These are phyloP conservation scores for Cucumis hystrix DNA, from an alignment of 306 rosid genomes.

Conservation along the genomic window DNA sequence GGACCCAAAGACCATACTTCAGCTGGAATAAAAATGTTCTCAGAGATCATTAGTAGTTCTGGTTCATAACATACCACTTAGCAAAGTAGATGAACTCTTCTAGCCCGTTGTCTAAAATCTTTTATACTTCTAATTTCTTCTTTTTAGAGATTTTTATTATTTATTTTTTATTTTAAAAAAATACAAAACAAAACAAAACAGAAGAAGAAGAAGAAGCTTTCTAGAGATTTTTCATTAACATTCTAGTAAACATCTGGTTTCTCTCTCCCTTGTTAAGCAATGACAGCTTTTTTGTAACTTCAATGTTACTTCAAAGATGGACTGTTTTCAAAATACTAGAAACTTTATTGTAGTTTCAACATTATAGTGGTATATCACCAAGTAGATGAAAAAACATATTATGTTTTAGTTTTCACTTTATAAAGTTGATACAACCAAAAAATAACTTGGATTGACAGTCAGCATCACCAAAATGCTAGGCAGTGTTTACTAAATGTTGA, in stretches of 20 bases:
- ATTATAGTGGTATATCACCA: background rate
- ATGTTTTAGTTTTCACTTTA: background rate
- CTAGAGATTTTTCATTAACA: too few species aligned
- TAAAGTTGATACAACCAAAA: background rate
- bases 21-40: background rate
- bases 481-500: background rate
- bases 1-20: background rate
- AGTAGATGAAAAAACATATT: background rate
- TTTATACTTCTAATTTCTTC: background rate
- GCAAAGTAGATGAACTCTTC: background rate
- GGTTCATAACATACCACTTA: background rate
- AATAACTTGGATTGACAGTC: background rate
- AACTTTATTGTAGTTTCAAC: background rate
- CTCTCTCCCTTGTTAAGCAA: background rate
- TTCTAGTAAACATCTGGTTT: background rate
- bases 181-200: too few species aligned
- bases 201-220: too few species aligned
- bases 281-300: background rate
- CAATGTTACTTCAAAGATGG: background rate
- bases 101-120: background rate
- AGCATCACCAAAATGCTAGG: background rate
- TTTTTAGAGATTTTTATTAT: background rate
- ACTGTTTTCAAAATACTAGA: background rate
- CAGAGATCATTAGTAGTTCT: background rate
- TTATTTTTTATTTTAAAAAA: too few species aligned